These are phyloP conservation scores for Penicilliopsis zonata DNA, from an alignment of 495 filamentous ascomycete species.

Conservation along the genomic window DNA sequence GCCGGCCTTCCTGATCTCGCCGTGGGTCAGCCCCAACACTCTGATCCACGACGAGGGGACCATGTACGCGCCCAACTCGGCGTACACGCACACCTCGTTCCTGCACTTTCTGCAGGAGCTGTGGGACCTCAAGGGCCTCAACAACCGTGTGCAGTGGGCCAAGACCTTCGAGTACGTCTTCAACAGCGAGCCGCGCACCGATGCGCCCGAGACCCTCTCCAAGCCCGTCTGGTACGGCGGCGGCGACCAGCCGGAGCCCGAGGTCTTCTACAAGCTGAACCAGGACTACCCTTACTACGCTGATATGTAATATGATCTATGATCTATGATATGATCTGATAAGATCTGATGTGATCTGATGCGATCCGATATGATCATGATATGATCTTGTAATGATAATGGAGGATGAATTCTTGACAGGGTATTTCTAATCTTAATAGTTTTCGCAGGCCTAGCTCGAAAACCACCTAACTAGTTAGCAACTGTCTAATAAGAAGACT, in stretches of 20 bases:
- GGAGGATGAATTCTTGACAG: too few species aligned
- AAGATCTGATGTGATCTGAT: too few species aligned
- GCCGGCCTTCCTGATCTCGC: slow-evolving; percentile 36
- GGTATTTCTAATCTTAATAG: too few species aligned
- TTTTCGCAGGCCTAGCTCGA: too few species aligned
- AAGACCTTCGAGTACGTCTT: slow-evolving; percentile 32
- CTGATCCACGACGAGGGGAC: slow-evolving; percentile 29
- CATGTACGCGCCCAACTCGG: slow-evolving; percentile 14
- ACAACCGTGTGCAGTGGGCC: slow-evolving; percentile 21
- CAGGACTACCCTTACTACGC: slow-evolving; percentile 22
- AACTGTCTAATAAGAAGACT: too few species aligned
- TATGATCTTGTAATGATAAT: too few species aligned
- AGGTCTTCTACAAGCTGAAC: slow-evolving; percentile 18
- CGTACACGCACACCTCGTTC: slow-evolving; percentile 27
- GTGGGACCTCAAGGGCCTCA: slow-evolving; percentile 34
- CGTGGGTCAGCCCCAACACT: slow-evolving; percentile 29
- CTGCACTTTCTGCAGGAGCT: slow-evolving; percentile 29
- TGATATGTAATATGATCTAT: too few species aligned
- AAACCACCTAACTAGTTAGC: too few species aligned
- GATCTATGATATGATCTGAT: too few species aligned
- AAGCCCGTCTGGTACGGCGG: slow-evolving; percentile 22
- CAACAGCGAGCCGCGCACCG: too few species aligned
- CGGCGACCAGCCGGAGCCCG: slow-evolving; percentile 18
- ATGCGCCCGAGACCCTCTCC: slow-evolving; percentile 20
- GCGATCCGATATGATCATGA: too few species aligned